phyloP scores from a whole-genome alignment of 2,329 filamentous ascomycete genomes.

The Pseudogymnoascus sp. region DNA sequence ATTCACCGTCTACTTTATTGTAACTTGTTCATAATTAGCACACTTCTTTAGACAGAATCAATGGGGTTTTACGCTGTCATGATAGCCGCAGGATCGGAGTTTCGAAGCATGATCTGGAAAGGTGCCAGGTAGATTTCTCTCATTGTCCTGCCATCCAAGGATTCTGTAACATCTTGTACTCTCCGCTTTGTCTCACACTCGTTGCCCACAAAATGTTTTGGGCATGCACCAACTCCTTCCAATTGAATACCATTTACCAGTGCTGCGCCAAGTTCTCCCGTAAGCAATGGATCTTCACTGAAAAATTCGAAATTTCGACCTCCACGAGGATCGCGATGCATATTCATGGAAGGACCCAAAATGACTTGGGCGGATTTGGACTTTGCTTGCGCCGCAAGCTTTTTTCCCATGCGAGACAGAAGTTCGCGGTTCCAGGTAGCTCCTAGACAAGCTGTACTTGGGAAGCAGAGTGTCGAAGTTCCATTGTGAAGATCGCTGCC shows the following conservation, averaged over 20 bases:
- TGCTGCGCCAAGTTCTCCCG: constrained; percentile 27
- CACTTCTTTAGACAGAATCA: not conserved
- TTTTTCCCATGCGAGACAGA: constrained; percentile 22
- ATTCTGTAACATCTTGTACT: constrained; percentile 25
- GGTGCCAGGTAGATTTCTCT: constrained; percentile 25
- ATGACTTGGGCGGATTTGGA: constrained; percentile 21
- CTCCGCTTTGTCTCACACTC: constrained; percentile 26
- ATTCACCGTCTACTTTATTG: constrained; percentile 27
- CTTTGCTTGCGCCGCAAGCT: constrained; percentile 24
- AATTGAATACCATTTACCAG: constrained; percentile 20
- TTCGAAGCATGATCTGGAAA: constrained; percentile 25
- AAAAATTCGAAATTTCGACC: constrained; percentile 28
- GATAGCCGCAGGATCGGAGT: constrained; percentile 20
- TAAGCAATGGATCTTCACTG: constrained; percentile 26
- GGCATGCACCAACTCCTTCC: constrained; percentile 26
- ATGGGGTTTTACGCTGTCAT: constrained; percentile 21
- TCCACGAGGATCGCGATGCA: constrained; percentile 21
- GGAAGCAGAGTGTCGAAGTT: constrained; percentile 10
- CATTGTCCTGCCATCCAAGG: constrained; percentile 23
- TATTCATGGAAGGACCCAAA: constrained; percentile 16
- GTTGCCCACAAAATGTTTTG: constrained; percentile 30
- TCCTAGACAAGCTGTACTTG: constrained; percentile 16
- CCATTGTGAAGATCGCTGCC: constrained; percentile 9
- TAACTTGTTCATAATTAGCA: constrained; percentile 20
- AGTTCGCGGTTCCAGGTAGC: constrained; percentile 26